These are phyloP conservation scores for Piper longum DNA, from an alignment of 164 flowering plant species.

Conservation along the genomic window DNA sequence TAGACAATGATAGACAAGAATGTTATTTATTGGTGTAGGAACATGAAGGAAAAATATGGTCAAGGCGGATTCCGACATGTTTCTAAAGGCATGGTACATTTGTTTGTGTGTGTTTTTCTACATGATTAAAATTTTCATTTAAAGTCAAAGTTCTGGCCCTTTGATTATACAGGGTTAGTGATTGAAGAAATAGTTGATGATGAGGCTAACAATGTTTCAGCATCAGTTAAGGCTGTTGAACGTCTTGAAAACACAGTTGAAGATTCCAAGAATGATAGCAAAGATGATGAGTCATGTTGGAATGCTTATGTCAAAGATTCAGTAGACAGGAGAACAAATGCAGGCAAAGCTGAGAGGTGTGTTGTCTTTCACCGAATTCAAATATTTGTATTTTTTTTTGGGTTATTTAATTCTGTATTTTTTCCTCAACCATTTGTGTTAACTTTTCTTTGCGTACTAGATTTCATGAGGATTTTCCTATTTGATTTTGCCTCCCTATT, in stretches of 20 bases:
- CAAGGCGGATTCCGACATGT: conserved; percentile 21
- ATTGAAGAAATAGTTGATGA: conserved; percentile 91
- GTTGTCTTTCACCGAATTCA: not conserved
- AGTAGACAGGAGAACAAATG: conserved; percentile 46
- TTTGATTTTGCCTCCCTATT: too few relatives aligned
- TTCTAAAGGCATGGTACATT: conserved; percentile 28
- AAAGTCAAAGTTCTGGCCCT: not conserved
- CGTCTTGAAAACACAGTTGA: conserved; percentile 17
- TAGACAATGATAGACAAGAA: not conserved
- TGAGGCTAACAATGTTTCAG: conserved; percentile 17
- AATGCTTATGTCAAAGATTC: conserved; percentile 26
- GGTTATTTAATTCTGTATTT: too few relatives aligned
- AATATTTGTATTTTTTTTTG: too few relatives aligned
- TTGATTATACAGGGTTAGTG: conserved; percentile 35
- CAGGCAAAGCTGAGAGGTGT: conserved; percentile 64
- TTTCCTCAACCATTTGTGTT: too few relatives aligned
- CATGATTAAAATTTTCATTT: not conserved
- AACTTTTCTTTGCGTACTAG: too few relatives aligned
- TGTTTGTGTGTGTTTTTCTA: not conserved
- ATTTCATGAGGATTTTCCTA: too few relatives aligned
- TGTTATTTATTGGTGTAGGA: conserved; percentile 25
- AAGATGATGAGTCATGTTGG: conserved; percentile 9
- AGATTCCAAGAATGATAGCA: conserved; percentile 11
- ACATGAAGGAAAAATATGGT: conserved; percentile 36
- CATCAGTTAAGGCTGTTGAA: conserved; percentile 3